phyloP scores from a whole-genome alignment of 208 protist species.

The Blechomonas ayalai region DNA sequence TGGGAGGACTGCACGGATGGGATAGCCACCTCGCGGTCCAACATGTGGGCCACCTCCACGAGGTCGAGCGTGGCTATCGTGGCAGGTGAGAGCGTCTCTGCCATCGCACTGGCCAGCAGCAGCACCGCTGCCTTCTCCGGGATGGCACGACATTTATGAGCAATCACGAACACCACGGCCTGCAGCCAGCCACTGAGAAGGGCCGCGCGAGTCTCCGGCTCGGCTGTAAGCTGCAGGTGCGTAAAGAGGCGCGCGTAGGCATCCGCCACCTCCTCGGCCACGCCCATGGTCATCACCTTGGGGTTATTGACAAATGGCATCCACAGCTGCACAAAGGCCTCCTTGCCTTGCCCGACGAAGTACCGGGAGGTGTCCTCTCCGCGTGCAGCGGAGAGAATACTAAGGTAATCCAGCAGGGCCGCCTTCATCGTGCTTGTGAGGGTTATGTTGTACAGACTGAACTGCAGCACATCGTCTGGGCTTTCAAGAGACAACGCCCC shows the following conservation, averaged over 20 bases:
- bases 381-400: conserved; percentile 37
- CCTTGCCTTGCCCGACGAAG: conserved; percentile 34
- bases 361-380: conserved; percentile 21
- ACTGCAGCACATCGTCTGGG: conserved; percentile 34
- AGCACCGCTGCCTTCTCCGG: conserved; percentile 70
- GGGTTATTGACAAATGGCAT: conserved; percentile 69
- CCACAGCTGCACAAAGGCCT: conserved; percentile 50
- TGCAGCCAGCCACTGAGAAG: conserved; percentile 31
- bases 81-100: conserved; percentile 18
- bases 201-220: neutral
- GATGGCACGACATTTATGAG: conserved; percentile 52
- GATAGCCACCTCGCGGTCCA: conserved; percentile 57
- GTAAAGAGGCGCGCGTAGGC: conserved; percentile 40
- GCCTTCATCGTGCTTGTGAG: conserved; percentile 31
- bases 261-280: conserved; percentile 29
- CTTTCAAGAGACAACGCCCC: conserved; percentile 31
- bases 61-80: too few relatives aligned
- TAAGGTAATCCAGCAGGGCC: conserved; percentile 45
- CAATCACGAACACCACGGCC: conserved; percentile 31
- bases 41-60: conserved; percentile 23
- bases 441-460: conserved; percentile 63
- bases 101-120: conserved; percentile 39
- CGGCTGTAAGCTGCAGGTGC: conserved; percentile 7
- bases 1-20: conserved; percentile 44
- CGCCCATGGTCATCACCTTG: conserved; percentile 36